Evolutionary conservation across 2,329 filamentous ascomycete genomes (phyloP).

Genomic region (Tolypocladium nubicola): DNA sequence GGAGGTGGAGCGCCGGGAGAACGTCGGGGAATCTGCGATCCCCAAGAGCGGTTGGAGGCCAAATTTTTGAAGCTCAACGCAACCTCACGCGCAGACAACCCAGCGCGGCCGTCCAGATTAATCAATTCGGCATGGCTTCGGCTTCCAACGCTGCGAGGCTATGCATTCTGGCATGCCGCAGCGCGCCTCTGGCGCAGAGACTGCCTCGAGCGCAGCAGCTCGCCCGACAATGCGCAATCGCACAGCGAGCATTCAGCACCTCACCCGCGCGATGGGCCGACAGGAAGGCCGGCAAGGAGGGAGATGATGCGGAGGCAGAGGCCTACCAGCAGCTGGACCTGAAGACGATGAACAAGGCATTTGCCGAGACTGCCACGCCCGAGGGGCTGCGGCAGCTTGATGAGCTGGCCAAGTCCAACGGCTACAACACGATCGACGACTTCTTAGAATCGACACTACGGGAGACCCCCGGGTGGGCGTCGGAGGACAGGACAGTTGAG

Average conservation of each 20-base stretch:
- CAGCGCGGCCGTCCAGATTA: conserved; percentile 11
- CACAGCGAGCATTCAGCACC: conserved; percentile 19
- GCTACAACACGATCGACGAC: conserved; percentile 20
- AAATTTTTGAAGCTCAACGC: conserved; percentile 20
- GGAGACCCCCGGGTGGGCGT: conserved; percentile 16
- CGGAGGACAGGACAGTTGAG: conserved; percentile 20
- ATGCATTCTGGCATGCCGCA: conserved; percentile 22
- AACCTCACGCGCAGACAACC: conserved; percentile 10
- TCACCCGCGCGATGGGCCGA: conserved; percentile 14
- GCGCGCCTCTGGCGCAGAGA: conserved; percentile 12
- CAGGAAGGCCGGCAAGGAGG: background rate
- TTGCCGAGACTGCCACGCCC: conserved; percentile 18
- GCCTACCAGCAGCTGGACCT: conserved; percentile 13
- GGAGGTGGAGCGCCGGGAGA: conserved; percentile 9
- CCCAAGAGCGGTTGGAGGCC: conserved; percentile 8
- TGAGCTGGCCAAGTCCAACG: conserved; percentile 22
- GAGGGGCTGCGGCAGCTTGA: conserved; percentile 23
- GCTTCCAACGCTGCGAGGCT: conserved; percentile 26
- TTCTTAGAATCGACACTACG: conserved; percentile 18
- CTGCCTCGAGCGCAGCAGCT: conserved; percentile 13
- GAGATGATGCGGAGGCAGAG: conserved; percentile 13
- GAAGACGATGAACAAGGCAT: conserved; percentile 18
- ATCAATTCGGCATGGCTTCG: conserved; percentile 25
- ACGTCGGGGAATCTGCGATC: conserved; percentile 9
- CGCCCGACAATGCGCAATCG: conserved; percentile 9